These are phyloP conservation scores for Scedosporium aurantiacum DNA, from an alignment of 2,329 filamentous ascomycete species.

Conservation along the genomic window DNA sequence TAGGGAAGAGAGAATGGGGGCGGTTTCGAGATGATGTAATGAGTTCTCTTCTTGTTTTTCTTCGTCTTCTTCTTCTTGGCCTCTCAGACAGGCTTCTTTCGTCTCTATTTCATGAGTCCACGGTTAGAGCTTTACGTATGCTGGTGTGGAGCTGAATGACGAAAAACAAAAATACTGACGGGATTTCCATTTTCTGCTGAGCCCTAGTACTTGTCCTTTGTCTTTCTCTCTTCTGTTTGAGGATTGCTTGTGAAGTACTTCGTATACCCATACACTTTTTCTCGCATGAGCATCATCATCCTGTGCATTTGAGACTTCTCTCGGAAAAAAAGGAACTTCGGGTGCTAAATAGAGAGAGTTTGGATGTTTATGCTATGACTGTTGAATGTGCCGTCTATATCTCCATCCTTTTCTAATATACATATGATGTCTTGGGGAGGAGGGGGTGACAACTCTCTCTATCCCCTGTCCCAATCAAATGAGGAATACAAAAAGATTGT, in stretches of 20 bases:
- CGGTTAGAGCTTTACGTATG: background rate
- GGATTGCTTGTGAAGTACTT: background rate
- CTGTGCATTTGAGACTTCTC: background rate
- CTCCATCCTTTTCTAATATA: constrained; percentile 1
- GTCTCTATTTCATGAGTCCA: background rate
- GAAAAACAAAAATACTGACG: background rate
- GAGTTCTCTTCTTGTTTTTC: background rate
- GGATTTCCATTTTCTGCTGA: background rate
- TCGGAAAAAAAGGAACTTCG: too few relatives aligned
- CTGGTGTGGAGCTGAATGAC: background rate
- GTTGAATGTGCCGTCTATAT: background rate
- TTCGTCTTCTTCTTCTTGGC: background rate
- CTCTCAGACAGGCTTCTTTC: background rate
- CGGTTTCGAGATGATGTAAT: background rate
- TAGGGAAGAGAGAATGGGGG: background rate
- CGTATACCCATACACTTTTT: background rate
- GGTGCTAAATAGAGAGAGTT: background rate
- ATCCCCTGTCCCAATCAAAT: background rate
- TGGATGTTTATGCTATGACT: background rate
- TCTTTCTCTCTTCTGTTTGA: background rate
- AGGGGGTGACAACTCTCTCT: background rate
- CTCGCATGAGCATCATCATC: background rate
- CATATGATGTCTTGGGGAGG: background rate
- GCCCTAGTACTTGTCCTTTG: too few relatives aligned
- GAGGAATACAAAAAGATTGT: background rate